Percentiles rank a stretch among this genome's conserved stretches.
Conservation (phyloP, 2,329 filamentous ascomycete genomes). For the Paecilomyces niveus region DNA sequence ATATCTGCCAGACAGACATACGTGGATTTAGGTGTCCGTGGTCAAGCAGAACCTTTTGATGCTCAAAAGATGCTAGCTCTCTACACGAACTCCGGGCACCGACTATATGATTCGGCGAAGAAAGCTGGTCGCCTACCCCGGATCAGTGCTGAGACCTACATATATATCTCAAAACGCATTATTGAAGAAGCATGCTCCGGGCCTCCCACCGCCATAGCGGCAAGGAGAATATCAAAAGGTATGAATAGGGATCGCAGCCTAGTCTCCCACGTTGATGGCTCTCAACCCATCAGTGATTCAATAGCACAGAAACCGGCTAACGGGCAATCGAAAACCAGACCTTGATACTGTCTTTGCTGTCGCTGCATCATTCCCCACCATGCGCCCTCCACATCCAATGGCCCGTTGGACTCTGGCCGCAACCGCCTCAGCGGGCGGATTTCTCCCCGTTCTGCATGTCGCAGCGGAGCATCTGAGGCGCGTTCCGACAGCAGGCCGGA, state of each 20-base stretch:
- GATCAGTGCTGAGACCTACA: background rate
- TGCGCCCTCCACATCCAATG: background rate
- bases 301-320: background rate
- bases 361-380: background rate
- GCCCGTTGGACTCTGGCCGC: background rate
- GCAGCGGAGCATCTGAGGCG: background rate
- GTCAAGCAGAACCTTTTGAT: background rate
- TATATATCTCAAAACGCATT: background rate
- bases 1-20: background rate
- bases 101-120: background rate
- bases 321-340: background rate
- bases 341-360: slow-evolving; percentile 1
- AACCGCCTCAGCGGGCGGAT: slow-evolving; percentile 4
- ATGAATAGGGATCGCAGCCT: background rate
- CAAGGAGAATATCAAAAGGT: slow-evolving; percentile 2
- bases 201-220: background rate
- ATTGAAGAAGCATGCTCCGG: background rate
- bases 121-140: background rate
- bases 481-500: slow-evolving; percentile 2
- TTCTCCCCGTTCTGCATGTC: background rate
- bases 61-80: background rate
- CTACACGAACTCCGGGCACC: background rate
- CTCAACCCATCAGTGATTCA: background rate
- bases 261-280: background rate
- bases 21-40: background rate